Conservation (phyloP, 495 filamentous ascomycete genomes). For the Daldinia loculata region DNA sequence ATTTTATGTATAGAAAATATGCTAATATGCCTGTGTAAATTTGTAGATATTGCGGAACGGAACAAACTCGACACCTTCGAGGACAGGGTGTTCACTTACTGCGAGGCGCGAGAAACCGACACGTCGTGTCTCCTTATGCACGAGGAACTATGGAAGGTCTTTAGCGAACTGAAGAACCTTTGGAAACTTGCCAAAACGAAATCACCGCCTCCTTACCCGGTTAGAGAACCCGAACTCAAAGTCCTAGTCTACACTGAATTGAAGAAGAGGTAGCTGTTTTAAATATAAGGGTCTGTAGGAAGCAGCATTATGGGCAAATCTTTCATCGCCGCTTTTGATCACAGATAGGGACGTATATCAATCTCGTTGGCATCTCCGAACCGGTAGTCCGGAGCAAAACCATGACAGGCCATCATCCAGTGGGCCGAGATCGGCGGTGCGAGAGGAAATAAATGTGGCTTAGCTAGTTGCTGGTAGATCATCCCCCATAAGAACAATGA, state of each 20-base stretch:
- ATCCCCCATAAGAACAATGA: conserved; percentile 17
- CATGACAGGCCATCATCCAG: background rate
- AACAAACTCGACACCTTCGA: conserved; percentile 7
- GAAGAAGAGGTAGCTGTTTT: background rate
- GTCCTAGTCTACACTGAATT: conserved; percentile 8
- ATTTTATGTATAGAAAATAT: background rate
- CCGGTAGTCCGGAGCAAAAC: conserved; percentile 6
- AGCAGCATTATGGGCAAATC: background rate
- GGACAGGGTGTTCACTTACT: background rate
- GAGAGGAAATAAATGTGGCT: conserved; percentile 8
- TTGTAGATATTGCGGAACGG: conserved; percentile 8
- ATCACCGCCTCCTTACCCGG: background rate
- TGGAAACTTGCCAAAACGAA: background rate
- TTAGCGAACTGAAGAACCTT: background rate
- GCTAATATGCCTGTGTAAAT: conserved; percentile 4
- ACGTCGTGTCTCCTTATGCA: background rate
- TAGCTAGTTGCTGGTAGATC: background rate
- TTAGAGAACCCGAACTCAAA: background rate
- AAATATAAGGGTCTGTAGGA: background rate
- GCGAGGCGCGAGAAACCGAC: conserved; percentile 16
- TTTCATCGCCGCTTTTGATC: background rate
- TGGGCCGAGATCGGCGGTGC: conserved; percentile 33
- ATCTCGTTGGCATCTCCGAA: background rate
- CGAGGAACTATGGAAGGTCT: background rate
- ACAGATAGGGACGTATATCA: background rate